Percentiles rank a stretch among this genome's conserved stretches.
Conservation (phyloP, 768 basidiomycete species). For the Mycena albidolilacea region DNA sequence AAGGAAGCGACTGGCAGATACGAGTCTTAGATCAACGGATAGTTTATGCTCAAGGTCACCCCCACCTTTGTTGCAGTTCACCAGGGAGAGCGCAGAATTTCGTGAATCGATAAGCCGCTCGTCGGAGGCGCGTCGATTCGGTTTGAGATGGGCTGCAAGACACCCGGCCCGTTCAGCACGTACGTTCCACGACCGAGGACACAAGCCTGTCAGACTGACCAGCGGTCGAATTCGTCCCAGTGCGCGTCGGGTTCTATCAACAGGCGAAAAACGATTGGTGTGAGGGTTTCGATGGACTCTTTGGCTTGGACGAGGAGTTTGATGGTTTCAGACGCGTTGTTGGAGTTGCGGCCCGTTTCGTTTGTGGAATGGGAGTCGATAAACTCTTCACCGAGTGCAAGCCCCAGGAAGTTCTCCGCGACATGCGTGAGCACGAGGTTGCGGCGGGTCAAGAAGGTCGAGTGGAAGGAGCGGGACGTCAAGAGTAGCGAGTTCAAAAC, state of each 20-base stretch:
- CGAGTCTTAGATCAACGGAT: too few species aligned
- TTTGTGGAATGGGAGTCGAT: neutral
- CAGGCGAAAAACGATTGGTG: constrained; percentile 19
- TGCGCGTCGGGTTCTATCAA: constrained; percentile 12
- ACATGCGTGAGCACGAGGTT: constrained; percentile 19
- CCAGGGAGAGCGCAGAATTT: constrained; percentile 21
- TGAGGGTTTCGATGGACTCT: constrained; percentile 7
- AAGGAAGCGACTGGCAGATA: constrained; percentile 15
- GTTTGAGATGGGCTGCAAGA: constrained; percentile 25
- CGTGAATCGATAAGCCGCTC: constrained; percentile 29
- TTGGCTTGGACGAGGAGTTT: constrained; percentile 23
- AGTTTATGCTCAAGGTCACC: neutral
- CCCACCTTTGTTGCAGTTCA: constrained; percentile 23
- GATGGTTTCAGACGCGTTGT: constrained; percentile 14
- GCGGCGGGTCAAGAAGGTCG: constrained; percentile 16
- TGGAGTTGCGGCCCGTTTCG: constrained; percentile 1
- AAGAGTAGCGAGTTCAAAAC: constrained; percentile 14
- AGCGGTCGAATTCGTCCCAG: constrained; percentile 12
- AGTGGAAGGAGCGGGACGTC: constrained; percentile 23
- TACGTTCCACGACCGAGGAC: neutral
- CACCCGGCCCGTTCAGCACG: constrained; percentile 17
- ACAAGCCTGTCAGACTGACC: constrained; percentile 18
- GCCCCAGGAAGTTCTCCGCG: constrained; percentile 30
- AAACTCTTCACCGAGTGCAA: constrained; percentile 19
- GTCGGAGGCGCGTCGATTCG: constrained; percentile 26